These are phyloP conservation scores for Sporothrix protearum DNA, from an alignment of 2,329 filamentous ascomycete genomes.

Conservation along the genomic window DNA sequence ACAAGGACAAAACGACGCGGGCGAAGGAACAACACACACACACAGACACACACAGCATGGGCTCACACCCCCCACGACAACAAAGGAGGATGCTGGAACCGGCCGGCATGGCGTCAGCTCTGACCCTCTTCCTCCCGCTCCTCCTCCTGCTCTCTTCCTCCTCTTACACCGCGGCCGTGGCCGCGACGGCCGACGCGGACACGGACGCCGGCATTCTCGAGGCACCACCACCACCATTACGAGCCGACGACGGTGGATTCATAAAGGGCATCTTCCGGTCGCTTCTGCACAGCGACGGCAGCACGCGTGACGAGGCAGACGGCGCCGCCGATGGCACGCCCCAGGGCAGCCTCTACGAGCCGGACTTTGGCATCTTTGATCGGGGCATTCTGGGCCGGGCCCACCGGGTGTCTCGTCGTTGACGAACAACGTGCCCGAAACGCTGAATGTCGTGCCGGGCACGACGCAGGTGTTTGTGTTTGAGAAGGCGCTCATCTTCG, in stretches of 20 bases:
- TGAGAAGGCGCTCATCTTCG: constrained; percentile 51
- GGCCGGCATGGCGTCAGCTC: constrained; percentile 54
- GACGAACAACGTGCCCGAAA: constrained; percentile 61
- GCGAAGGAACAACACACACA: not conserved
- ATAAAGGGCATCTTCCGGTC: constrained; percentile 1
- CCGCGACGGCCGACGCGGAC: not conserved
- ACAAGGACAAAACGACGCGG: not conserved
- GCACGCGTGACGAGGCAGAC: not conserved
- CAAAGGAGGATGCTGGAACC: constrained; percentile 5
- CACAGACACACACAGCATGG: not conserved
- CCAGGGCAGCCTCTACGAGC: constrained; percentile 47
- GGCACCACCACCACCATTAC: not conserved
- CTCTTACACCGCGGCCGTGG: constrained; percentile 47
- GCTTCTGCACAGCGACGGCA: not conserved
- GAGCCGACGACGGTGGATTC: not conserved
- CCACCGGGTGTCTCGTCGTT: constrained; percentile 49
- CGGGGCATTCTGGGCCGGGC: constrained; percentile 61
- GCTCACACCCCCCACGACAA: not conserved
- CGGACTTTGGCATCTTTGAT: constrained; percentile 59
- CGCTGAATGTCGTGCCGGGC: constrained; percentile 60
- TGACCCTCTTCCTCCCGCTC: constrained; percentile 56
- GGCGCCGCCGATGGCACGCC: constrained; percentile 4
- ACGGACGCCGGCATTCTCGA: constrained; percentile 1
- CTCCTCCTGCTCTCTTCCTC: constrained; percentile 58
- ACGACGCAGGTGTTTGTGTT: constrained; percentile 63